Evolutionary conservation across 2,329 filamentous ascomycete genomes (phyloP), one percentile per base, ranked within the genome.

Genomic region (Nectriaceae sp.): DNA sequence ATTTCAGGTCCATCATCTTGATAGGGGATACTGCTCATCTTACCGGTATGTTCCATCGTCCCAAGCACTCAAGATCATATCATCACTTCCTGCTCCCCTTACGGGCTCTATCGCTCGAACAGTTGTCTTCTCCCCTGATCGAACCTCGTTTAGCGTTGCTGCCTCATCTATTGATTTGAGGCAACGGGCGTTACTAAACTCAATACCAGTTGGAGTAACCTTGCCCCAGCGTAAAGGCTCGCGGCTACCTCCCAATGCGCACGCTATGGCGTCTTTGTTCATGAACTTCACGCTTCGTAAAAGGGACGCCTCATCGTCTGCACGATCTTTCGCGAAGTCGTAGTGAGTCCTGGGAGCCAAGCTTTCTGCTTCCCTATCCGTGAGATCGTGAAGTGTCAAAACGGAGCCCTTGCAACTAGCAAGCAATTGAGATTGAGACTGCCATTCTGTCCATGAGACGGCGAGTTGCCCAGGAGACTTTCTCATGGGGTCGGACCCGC

Each of bases 51-150:
- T 78, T 8, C 78, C 78, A 45, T 82, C 77, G 37, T 76, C 72
- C 78, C 79, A 82, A 3, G 77, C 71, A 46, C 72, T 78, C 11
- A 83, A 68, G 5, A 82, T 57, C 2, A 79, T 62, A 19, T 68
- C 72, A 1, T 67, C 65, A 18, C 65, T 66, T 1, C 70, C 67
- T 11, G 60, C 61, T 3, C 62, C 56, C 13, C 69, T 61, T 0
- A 81, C 64, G 1, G 76, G 72, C 26, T 78, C 71, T 3, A 82
- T 69, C 0, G 77, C 75, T 26, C 75, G 65, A 11, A 77, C 70
- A 1, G 71, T 75, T 4, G 63, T 68, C 46, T 64, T 70, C n/a
- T 68, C 66, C 11, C 65, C 61, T 2, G 67, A 47, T 13, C 61
- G 58, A 6, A 65, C 54, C 11, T 65, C 62, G 0, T 40, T 50